Evolutionary conservation across 768 basidiomycete genomes (phyloP).

Genomic region (Erythrobasidium yunnanense): DNA sequence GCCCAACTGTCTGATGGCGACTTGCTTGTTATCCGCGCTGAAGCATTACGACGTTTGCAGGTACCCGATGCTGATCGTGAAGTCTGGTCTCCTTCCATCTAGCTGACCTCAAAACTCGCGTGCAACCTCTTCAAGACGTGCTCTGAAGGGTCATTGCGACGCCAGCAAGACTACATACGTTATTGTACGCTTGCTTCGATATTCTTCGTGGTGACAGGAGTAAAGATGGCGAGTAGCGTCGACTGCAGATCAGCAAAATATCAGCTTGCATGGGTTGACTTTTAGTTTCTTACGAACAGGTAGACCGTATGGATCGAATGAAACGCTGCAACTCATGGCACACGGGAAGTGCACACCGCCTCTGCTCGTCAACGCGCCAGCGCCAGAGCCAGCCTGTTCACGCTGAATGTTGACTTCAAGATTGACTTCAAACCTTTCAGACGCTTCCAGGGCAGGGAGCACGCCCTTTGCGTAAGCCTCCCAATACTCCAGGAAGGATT

Average conservation of each 20-base stretch:
- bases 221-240: background rate
- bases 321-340: background rate
- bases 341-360: background rate
- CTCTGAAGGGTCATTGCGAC: background rate
- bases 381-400: background rate
- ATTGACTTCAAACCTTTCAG: background rate
- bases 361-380: background rate
- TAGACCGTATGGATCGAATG: background rate
- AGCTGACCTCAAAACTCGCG: background rate
- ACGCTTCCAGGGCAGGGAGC: background rate
- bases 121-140: background rate
- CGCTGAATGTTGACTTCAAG: background rate
- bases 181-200: background rate
- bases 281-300: background rate
- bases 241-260: background rate
- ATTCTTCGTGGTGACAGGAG: background rate
- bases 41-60: background rate
- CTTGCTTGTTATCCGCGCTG: background rate
- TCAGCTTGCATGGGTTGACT: background rate
- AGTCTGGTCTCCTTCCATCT: background rate
- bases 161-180: background rate
- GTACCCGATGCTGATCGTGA: background rate
- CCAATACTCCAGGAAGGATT: background rate
- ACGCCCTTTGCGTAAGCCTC: background rate
- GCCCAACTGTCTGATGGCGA: background rate